Percentiles rank a stretch among this genome's conserved stretches.
Evolutionary conservation across 1,139 yeast genomes (phyloP).

Genomic region (Scheffersomyces illinoinensis): DNA sequence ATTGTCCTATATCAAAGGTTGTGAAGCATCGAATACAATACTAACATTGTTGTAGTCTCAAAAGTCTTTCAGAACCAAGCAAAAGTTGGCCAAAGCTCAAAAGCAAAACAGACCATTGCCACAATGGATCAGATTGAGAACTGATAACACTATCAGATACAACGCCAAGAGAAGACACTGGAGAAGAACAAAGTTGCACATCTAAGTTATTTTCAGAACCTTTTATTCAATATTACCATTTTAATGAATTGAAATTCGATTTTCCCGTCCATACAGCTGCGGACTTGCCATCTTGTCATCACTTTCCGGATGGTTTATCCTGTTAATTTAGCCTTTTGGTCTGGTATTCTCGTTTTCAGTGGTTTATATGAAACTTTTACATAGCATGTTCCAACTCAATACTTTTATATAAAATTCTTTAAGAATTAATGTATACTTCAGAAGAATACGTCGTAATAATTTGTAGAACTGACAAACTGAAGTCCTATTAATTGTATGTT

Average conservation of each 20-base stretch:
- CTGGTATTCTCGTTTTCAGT: background rate
- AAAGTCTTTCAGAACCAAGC: conserved; percentile 97
- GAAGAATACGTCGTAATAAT: background rate
- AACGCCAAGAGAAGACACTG: conserved; percentile 99
- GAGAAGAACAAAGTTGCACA: conserved; percentile 99
- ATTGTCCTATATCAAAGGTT: background rate
- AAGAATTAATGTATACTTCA: background rate
- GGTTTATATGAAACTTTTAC: background rate
- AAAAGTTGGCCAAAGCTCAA: conserved; percentile 98
- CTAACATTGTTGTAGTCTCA: conserved; percentile 62
- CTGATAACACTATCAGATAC: conserved; percentile 97
- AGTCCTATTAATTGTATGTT: background rate
- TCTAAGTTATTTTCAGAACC: conserved; percentile 53
- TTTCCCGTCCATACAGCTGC: background rate
- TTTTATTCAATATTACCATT: background rate
- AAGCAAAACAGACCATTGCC: conserved; percentile 99
- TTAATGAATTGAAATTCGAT: background rate
- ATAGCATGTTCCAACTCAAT: background rate
- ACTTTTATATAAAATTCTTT: background rate
- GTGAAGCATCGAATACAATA: conserved; percentile 5
- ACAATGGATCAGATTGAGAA: conserved; percentile 99
- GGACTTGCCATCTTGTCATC: background rate
- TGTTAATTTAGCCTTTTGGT: background rate
- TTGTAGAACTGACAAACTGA: background rate
- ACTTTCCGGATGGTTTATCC: background rate